phyloP scores from a whole-genome alignment of 1,139 yeast species.

The Meyerozyma smithsonii region DNA sequence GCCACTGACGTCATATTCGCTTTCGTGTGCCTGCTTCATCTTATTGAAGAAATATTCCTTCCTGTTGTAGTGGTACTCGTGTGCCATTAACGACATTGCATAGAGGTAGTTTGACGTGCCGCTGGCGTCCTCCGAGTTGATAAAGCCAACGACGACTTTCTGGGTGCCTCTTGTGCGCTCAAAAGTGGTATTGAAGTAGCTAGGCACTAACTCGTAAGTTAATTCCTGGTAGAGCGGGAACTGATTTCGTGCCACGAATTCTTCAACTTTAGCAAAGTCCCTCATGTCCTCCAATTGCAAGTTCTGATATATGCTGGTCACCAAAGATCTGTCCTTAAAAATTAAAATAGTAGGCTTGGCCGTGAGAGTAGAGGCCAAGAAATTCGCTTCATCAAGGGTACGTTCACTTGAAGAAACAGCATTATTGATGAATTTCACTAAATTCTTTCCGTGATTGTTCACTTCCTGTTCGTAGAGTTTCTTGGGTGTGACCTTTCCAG shows the following conservation, averaged over 20 bases:
- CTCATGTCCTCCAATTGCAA: slow-evolving; percentile 63
- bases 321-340: slow-evolving; percentile 51
- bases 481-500: slow-evolving; percentile 34
- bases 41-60: slow-evolving; percentile 40
- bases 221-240: slow-evolving; percentile 51
- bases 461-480: slow-evolving; percentile 35
- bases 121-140: slow-evolving; percentile 40
- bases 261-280: slow-evolving; percentile 38
- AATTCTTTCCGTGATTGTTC: slow-evolving; percentile 36
- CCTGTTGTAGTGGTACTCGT: slow-evolving; percentile 47
- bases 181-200: slow-evolving; percentile 31
- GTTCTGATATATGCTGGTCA: slow-evolving; percentile 51
- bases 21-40: slow-evolving; percentile 30
- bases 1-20: slow-evolving; percentile 10
- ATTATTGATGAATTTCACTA: slow-evolving; percentile 40
- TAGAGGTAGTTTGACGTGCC: slow-evolving; percentile 34
- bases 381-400: slow-evolving; percentile 39
- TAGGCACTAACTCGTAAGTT: slow-evolving; percentile 31
- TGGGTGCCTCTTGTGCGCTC: slow-evolving; percentile 18
- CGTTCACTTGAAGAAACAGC: slow-evolving; percentile 20
- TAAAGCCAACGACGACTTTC: slow-evolving; percentile 50
- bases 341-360: slow-evolving; percentile 57
- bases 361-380: slow-evolving; percentile 48
- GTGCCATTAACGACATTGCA: slow-evolving; percentile 46
- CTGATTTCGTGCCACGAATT: slow-evolving; percentile 44